Evolutionary conservation across 306 rosid genomes (phyloP).

Genomic region (Styphnolobium japonicum): DNA sequence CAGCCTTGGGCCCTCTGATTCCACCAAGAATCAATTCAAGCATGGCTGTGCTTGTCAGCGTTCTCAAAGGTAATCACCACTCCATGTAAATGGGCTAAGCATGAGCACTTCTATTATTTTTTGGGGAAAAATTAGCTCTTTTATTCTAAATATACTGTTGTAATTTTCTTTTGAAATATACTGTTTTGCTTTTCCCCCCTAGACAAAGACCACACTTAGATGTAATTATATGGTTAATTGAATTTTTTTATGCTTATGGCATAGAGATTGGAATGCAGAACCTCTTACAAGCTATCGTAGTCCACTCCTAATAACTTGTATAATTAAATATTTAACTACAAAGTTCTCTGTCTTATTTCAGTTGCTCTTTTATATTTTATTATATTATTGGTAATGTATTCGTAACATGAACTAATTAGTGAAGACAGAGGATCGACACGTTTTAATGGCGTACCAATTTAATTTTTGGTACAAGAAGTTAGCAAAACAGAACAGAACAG

Average conservation of each 20-base stretch:
- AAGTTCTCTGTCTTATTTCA: too few relatives aligned
- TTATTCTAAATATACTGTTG: too few relatives aligned
- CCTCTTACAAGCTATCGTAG: too few relatives aligned
- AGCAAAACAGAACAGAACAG: neutral
- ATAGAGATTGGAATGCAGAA: too few relatives aligned
- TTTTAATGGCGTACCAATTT: neutral
- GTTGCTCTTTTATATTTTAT: neutral
- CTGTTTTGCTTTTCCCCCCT: too few relatives aligned
- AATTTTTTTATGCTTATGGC: too few relatives aligned
- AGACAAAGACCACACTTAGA: too few relatives aligned
- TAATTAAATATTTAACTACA: too few relatives aligned
- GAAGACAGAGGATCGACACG: neutral
- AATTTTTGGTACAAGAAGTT: neutral
- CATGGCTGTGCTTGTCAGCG: slow-evolving; percentile 66
- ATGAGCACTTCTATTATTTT: neutral
- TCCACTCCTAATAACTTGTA: too few relatives aligned
- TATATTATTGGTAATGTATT: neutral
- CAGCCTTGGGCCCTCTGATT: slow-evolving; percentile 76
- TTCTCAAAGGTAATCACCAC: slow-evolving; percentile 59
- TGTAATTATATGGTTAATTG: too few relatives aligned
- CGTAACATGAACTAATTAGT: neutral
- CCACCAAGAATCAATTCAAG: slow-evolving; percentile 76
- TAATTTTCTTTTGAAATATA: too few relatives aligned
- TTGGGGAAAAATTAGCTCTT: too few relatives aligned
- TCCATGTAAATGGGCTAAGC: neutral